Evolutionary conservation across 768 basidiomycete species (phyloP), one percentile per base, ranked within the genome.

Genomic region (Mycena amicta): DNA sequence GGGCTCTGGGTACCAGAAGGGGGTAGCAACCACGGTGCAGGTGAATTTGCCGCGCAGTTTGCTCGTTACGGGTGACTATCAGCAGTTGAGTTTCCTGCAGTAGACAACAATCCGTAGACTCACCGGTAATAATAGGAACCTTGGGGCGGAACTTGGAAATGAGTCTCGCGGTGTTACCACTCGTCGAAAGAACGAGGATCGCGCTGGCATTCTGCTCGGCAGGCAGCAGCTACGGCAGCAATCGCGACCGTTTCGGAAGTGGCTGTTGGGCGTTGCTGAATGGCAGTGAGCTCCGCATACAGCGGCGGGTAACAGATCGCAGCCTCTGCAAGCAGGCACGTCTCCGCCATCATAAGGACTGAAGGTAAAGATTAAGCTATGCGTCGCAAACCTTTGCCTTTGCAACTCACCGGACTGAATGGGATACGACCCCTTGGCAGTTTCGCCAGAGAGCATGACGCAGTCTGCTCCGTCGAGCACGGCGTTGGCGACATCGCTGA

Each of bases 301-400:
- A 98, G 78, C 57, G 95, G 92, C 40, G 93, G 92, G 71, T 98
- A 95, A 80, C 92, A 95, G 74, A 96, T 93, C 30, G 96, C 90
- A 47, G 90, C 84, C 77, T 99, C 97, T 57, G 97, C 96, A 63
- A 99, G 89, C 68, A 94, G 83, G 73, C 96, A 98, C 3, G 95
- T 98, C 81, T 99, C 97, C 52, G 96, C 97, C 97, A 99, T 99
- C 96, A 98, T 96, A 67, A 94, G 83, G 64, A 99, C 95, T 93
- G 64, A 25, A 54, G 22, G 15, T 53, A 46, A 50, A 25, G 33
- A 23, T 37, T 57, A 56, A 56, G 55, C 16, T 63, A 37, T n/a
- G n/a, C n/a, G n/a, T n/a, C n/a, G n/a, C n/a, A n/a, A n/a, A n/a
- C 15, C 26, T 47, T 12, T 53, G 25, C 47, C 33, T 51, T 23